These are phyloP conservation scores for Cladochytrium replicatum DNA, from an alignment of 192 early-diverging fungal genomes.

Conservation along the genomic window DNA sequence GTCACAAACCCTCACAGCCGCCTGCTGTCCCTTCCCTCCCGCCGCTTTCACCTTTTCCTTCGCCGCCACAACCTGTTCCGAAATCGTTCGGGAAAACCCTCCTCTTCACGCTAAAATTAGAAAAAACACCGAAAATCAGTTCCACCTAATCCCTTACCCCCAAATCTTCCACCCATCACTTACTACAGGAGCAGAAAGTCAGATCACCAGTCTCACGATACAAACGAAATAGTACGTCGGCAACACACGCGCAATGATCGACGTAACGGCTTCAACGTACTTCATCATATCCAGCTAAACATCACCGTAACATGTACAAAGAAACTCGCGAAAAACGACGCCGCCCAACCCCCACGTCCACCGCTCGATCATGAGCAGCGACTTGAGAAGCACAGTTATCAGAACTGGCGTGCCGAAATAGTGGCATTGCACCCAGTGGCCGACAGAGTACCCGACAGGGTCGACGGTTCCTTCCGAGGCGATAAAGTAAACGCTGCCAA, in stretches of 20 bases:
- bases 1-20: too few relatives aligned
- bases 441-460: slow-evolving; percentile 16
- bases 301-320: slow-evolving; percentile 21
- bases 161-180: too few relatives aligned
- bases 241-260: slow-evolving; percentile 19
- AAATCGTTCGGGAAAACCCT: too few relatives aligned
- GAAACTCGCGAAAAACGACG: slow-evolving; percentile 14
- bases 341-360: slow-evolving; percentile 28
- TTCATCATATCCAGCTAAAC: slow-evolving; percentile 27
- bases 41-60: too few relatives aligned
- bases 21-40: too few relatives aligned
- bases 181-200: slow-evolving; percentile 21
- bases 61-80: too few relatives aligned
- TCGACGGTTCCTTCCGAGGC: slow-evolving; percentile 22
- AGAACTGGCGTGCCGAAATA: slow-evolving; percentile 35
- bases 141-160: too few relatives aligned
- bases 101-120: too few relatives aligned
- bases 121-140: too few relatives aligned
- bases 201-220: slow-evolving; percentile 11
- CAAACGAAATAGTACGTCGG: slow-evolving; percentile 22
- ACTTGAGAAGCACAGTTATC: slow-evolving; percentile 26
- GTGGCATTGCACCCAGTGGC: slow-evolving; percentile 37
- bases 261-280: slow-evolving; percentile 16
- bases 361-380: slow-evolving; percentile 14
- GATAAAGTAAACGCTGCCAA: slow-evolving; percentile 20